These are phyloP conservation scores for Colletotrichum graminicola DNA, from an alignment of 2,329 filamentous ascomycete species.

Conservation along the genomic window DNA sequence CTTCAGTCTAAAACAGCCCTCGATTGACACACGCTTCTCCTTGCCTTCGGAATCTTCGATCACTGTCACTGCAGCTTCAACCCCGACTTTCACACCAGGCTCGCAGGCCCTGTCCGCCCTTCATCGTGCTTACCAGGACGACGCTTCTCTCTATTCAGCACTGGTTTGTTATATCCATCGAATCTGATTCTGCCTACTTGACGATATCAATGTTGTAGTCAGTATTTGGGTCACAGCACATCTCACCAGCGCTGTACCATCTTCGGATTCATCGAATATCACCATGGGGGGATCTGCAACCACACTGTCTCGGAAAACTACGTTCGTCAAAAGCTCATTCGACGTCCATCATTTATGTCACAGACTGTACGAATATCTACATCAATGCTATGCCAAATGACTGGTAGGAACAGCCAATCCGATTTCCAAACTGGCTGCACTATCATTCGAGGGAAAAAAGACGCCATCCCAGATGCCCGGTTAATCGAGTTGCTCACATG, in stretches of 20 bases:
- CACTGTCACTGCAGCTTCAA: too few species aligned
- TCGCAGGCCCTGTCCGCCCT: background rate
- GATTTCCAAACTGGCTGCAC: background rate
- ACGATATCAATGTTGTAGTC: background rate
- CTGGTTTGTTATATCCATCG: background rate
- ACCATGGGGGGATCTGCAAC: background rate
- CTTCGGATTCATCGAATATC: background rate
- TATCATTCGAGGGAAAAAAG: background rate
- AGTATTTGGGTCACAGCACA: background rate
- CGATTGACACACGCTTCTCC: background rate
- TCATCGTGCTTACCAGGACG: background rate
- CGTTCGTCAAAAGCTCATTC: background rate
- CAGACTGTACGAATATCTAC: slow-evolving; percentile 17
- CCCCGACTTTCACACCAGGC: background rate
- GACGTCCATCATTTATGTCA: slow-evolving; percentile 18
- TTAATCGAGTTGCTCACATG: slow-evolving; percentile 9
- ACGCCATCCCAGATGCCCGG: background rate
- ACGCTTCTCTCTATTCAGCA: background rate
- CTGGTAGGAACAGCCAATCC: slow-evolving; percentile 6
- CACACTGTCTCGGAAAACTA: background rate
- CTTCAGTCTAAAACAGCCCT: background rate
- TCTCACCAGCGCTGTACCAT: background rate
- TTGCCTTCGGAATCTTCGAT: background rate
- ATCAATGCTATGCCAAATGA: slow-evolving; percentile 34
- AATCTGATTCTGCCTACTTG: background rate